phyloP scores from a whole-genome alignment of 345 rosid genomes.

The Salix caprea region DNA sequence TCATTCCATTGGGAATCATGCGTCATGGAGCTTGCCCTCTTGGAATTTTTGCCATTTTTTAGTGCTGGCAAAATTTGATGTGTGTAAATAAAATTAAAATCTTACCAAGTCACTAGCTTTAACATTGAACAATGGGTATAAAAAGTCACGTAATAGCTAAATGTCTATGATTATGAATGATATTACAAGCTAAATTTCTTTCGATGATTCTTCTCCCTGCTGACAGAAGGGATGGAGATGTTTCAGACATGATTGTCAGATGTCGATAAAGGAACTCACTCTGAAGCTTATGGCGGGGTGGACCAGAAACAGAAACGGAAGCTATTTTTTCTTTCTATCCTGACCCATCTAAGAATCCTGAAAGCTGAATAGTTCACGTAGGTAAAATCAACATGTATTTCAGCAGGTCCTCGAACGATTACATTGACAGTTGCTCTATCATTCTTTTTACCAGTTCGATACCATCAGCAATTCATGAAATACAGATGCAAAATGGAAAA shows the following conservation, averaged over 20 bases:
- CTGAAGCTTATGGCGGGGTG: background rate
- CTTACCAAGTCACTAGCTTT: background rate
- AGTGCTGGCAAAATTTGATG: background rate
- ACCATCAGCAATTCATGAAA: background rate
- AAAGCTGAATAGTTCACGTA: background rate
- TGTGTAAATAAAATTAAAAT: no score
- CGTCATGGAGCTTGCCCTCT: background rate
- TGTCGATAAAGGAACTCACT: no score
- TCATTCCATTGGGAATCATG: background rate
- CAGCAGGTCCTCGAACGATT: background rate
- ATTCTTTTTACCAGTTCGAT: background rate
- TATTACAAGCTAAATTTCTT: background rate
- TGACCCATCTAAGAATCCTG: background rate
- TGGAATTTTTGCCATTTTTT: background rate
- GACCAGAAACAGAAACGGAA: background rate
- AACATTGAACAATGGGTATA: no score
- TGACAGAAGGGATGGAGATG: background rate
- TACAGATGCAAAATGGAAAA: background rate
- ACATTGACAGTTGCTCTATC: background rate
- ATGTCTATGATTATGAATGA: background rate
- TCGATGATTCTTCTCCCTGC: background rate
- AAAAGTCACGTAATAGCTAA: no score
- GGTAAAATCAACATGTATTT: background rate
- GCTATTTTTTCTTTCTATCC: background rate
- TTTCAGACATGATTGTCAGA: background rate